Percentiles rank a stretch among this genome's conserved stretches.
phyloP scores from a whole-genome alignment of 2,329 filamentous ascomycete species.

The Celoporthe dispersa region DNA sequence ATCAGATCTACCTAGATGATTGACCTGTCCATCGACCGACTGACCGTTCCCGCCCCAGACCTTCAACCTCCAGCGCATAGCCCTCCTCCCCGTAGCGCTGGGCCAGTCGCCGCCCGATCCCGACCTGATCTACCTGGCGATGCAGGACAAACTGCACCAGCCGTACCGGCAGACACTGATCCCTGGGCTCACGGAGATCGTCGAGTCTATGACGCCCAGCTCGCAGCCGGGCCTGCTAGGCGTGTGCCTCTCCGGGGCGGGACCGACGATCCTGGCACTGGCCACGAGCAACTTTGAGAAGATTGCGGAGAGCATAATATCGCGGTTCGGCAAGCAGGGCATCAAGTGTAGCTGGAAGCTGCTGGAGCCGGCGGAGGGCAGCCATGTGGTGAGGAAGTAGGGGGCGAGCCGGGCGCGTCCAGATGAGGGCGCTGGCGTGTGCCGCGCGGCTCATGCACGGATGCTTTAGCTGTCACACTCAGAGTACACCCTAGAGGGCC shows the following conservation, averaged over 20 bases:
- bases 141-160: conserved; percentile 99
- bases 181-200: conserved; percentile 86
- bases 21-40: neutral
- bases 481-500: neutral
- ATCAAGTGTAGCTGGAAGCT: conserved; percentile 87
- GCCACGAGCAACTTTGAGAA: conserved; percentile 87
- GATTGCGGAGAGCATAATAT: conserved; percentile 81
- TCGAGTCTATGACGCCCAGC: conserved; percentile 86
- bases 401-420: neutral
- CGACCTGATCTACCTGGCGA: conserved; percentile 92
- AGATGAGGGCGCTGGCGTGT: neutral
- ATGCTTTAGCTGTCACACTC: neutral
- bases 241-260: conserved; percentile 92
- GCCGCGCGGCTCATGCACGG: neutral
- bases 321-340: conserved; percentile 70
- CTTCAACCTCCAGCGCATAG: conserved; percentile 94
- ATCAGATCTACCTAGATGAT: neutral
- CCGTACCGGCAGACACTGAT: conserved; percentile 92
- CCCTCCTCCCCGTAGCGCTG: conserved; percentile 85
- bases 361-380: conserved; percentile 83
- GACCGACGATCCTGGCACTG: conserved; percentile 90
- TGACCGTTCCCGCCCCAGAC: conserved; percentile 48
- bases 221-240: conserved; percentile 88
- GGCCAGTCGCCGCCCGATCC: conserved; percentile 89
- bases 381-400: conserved; percentile 47